Evolutionary conservation across 352 stramenopile genomes (phyloP).

Genomic region (Pythium monospermum): DNA sequence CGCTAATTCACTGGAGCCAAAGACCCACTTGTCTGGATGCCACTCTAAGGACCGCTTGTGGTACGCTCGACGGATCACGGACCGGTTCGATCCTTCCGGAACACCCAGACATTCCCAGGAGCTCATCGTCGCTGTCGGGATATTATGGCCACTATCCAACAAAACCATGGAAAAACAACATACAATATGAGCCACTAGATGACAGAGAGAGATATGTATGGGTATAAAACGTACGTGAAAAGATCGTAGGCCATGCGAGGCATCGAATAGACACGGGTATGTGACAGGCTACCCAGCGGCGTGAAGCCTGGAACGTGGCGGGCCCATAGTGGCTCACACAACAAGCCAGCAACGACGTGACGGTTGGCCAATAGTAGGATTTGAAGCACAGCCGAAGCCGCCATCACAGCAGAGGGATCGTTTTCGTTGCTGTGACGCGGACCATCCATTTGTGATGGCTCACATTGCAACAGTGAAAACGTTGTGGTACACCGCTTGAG

Average conservation of each 20-base stretch:
- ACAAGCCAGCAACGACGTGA: constrained; percentile 11
- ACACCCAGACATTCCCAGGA: constrained; percentile 42
- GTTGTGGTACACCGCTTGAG: constrained; percentile 1
- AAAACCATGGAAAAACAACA: neutral
- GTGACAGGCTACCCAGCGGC: constrained; percentile 17
- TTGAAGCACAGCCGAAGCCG: neutral
- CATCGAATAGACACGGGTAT: constrained; percentile 33
- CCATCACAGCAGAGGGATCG: no score
- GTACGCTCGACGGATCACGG: constrained; percentile 48
- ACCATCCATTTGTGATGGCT: neutral
- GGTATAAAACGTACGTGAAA: constrained; percentile 40
- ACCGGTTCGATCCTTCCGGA: constrained; percentile 31
- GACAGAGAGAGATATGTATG: neutral
- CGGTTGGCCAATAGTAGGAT: constrained; percentile 2
- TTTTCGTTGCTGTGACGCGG: neutral
- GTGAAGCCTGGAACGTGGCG: constrained; percentile 26
- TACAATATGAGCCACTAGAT: neutral
- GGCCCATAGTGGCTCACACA: constrained; percentile 36
- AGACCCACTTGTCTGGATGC: constrained; percentile 66
- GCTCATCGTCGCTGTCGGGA: constrained; percentile 42
- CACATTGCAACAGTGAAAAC: constrained; percentile 19
- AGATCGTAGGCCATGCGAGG: constrained; percentile 39
- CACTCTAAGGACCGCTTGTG: constrained; percentile 58
- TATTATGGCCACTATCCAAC: constrained; percentile 25
- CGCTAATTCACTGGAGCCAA: constrained; percentile 1